These are phyloP conservation scores for Coffea humblotiana DNA, from an alignment of 305 asterid species.

Conservation along the genomic window DNA sequence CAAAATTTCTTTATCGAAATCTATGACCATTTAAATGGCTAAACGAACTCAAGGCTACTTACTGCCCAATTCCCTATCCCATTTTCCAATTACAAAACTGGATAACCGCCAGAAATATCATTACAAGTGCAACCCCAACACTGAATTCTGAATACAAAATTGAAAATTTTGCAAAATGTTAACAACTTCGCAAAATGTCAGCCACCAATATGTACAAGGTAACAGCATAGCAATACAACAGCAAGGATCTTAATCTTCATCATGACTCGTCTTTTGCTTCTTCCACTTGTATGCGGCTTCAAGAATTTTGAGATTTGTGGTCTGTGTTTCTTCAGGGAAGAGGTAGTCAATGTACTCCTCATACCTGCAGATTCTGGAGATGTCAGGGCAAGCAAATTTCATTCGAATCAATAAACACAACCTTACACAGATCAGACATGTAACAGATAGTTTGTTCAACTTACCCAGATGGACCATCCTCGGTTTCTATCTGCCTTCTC, in stretches of 20 bases:
- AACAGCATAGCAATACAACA: not conserved
- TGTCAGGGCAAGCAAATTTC: slow-evolving; percentile 18
- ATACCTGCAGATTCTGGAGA: slow-evolving; percentile 42
- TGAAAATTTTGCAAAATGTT: not conserved
- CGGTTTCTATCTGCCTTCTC: slow-evolving; percentile 80
- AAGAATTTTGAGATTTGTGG: slow-evolving; percentile 69
- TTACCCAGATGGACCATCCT: slow-evolving; percentile 85
- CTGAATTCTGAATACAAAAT: not conserved
- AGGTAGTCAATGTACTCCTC: slow-evolving; percentile 88
- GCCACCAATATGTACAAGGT: slow-evolving; percentile 11
- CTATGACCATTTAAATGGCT: not conserved
- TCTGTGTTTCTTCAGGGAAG: slow-evolving; percentile 86
- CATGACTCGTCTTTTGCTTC: slow-evolving; percentile 57
- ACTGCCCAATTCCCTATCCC: not conserved
- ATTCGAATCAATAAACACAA: not conserved
- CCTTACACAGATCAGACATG: not conserved
- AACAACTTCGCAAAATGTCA: not conserved
- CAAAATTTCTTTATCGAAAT: not conserved
- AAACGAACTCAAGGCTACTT: not conserved
- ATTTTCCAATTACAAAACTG: not conserved
- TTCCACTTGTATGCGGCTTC: slow-evolving; percentile 96
- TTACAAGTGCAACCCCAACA: too few relatives aligned
- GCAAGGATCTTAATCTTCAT: slow-evolving; percentile 42
- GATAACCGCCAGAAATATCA: not conserved
- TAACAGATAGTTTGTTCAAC: slow-evolving; percentile 14